Evolutionary conservation across 768 basidiomycete genomes (phyloP).

Genomic region (Symmetrospora coprosmae): DNA sequence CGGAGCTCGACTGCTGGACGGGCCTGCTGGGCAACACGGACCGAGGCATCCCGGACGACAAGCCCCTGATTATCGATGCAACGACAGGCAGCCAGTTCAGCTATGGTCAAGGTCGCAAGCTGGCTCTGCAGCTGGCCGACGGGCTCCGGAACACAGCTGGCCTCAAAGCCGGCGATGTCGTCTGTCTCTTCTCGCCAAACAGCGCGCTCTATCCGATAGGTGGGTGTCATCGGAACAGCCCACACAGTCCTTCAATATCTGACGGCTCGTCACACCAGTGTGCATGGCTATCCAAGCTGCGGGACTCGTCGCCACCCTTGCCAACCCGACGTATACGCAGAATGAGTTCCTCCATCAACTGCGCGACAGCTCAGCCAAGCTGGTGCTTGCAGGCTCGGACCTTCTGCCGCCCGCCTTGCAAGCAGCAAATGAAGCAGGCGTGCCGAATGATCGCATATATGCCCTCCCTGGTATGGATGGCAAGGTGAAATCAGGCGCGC

Average conservation of each 20-base stretch:
- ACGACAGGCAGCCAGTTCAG: neutral
- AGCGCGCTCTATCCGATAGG: slow-evolving; percentile 24
- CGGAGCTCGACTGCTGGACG: too few species aligned
- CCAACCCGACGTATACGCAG: slow-evolving; percentile 52
- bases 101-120: neutral
- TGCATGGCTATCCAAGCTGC: slow-evolving; percentile 43
- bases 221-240: too few species aligned
- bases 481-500: too few species aligned
- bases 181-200: slow-evolving; percentile 28
- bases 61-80: neutral
- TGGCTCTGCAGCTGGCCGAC: slow-evolving; percentile 11
- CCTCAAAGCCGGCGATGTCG: slow-evolving; percentile 15
- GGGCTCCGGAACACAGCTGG: slow-evolving; percentile 8
- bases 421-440: too few species aligned
- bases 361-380: slow-evolving; percentile 48
- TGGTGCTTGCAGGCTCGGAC: too few species aligned
- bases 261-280: slow-evolving; percentile 21
- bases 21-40: too few species aligned
- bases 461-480: too few species aligned
- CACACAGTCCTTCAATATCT: slow-evolving; percentile 3
- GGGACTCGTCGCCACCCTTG: too few species aligned
- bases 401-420: too few species aligned
- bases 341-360: slow-evolving; percentile 60
- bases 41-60: neutral
- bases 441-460: too few species aligned